Evolutionary conservation across 305 asterid genomes (phyloP), one percentile per base, ranked within the genome.

Genomic region (Andrographis paniculata): DNA sequence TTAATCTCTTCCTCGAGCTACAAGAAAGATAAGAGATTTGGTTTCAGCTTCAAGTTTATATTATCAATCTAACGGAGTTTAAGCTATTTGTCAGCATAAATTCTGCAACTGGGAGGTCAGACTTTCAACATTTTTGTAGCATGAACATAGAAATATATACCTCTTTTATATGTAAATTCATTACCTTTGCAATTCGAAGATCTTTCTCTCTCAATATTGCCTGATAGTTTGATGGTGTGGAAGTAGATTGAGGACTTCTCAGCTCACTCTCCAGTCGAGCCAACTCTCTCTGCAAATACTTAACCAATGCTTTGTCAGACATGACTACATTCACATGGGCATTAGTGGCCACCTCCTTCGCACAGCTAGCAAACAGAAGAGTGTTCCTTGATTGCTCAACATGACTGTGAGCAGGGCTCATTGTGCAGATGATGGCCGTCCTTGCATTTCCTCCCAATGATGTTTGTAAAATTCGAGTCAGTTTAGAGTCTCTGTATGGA

Each of bases 351-450:
- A 91, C 95, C 66, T 91, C 95, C 79, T 86, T 91, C 7, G 99
- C 99, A 68, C 96, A 86, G 68, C 87, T 86, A 14, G 99, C 99
- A 55, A 91, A 91, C 53, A 80, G 77, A 58, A 91, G 96, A 38
- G 99, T 86, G 68, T 91, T 91, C 62, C 99, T 91, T 4, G 96
- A 91, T 64, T 91, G 99, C 75, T 91, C 99, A 23, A 83, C 89
- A 41, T 78, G 96, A 51, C 58, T 71, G 45, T 87, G 73, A 9
- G 96, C 94, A 48, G 99, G 99, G 74, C 93, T 91, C 94, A 91
- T 67, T 6, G 99, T 86, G 61, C 99, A 91, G 48, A 91, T 91
- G 67, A 91, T 79, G 66, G 96, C 93, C 16, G 92, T 86, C 69
- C 84, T 75, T 36, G 94, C 92, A 56, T 91, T 86, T 22, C 96